Conservation (phyloP, 805 yeast species). For the Spathaspora boniae region DNA sequence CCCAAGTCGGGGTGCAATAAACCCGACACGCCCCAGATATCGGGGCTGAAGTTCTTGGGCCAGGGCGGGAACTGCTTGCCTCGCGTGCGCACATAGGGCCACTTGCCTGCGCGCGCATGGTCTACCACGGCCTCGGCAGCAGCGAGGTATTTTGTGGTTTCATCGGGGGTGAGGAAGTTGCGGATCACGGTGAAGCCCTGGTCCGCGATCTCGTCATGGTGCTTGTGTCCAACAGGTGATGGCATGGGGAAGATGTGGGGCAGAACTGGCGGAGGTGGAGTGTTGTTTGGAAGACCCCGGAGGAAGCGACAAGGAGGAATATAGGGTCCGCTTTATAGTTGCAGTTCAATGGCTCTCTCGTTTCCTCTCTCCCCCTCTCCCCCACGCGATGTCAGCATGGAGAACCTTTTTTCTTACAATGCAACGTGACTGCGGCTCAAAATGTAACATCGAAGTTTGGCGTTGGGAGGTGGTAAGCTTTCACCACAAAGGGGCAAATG, state of each 20-base stretch:
- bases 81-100: constrained; percentile 47
- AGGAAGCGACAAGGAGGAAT: too few species aligned
- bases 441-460: too few species aligned
- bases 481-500: too few species aligned
- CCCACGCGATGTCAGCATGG: too few species aligned
- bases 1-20: constrained; percentile 45
- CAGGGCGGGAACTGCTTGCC: constrained; percentile 60
- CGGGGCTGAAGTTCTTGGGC: constrained; percentile 48
- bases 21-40: constrained; percentile 51
- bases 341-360: neutral
- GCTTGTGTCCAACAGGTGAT: constrained; percentile 17
- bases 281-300: too few species aligned
- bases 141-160: constrained; percentile 30
- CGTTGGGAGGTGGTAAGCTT: too few species aligned
- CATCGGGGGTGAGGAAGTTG: constrained; percentile 38
- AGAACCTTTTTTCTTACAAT: too few species aligned
- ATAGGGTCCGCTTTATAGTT: neutral
- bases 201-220: constrained; percentile 34
- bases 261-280: too few species aligned
- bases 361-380: neutral
- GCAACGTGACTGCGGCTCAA: too few species aligned
- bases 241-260: constrained; percentile 16
- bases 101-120: constrained; percentile 44
- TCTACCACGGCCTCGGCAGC: constrained; percentile 38
- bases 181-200: constrained; percentile 38